Percentiles rank a stretch among this genome's conserved stretches.
These are phyloP conservation scores for Diaporthe humulicola DNA, from an alignment of 2,329 filamentous ascomycete genomes.

Conservation along the genomic window DNA sequence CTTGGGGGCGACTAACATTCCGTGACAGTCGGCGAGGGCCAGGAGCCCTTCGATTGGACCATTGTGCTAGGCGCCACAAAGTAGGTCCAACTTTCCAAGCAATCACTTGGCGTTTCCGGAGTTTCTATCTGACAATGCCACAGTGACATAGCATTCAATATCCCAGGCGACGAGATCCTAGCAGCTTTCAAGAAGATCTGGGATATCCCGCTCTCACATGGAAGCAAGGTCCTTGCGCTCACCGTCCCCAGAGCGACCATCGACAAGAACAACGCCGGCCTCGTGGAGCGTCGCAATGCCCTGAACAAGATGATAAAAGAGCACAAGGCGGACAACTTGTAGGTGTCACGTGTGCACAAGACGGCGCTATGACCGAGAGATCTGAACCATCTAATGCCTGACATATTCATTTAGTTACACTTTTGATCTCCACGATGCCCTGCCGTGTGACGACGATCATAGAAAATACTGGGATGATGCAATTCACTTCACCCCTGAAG, in stretches of 20 bases:
- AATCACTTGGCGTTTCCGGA: not conserved
- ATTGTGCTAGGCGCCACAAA: conserved; percentile 76
- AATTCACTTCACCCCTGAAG: conserved; percentile 66
- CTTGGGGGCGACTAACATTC: not conserved
- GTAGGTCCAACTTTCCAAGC: conserved; percentile 38
- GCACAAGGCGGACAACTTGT: conserved; percentile 66
- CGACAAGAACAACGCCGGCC: conserved; percentile 33
- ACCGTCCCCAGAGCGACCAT: conserved; percentile 69
- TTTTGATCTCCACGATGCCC: conserved; percentile 67
- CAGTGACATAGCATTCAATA: conserved; percentile 63
- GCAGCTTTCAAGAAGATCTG: conserved; percentile 63
- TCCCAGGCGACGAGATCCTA: conserved; percentile 59
- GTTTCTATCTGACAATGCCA: not conserved
- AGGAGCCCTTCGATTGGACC: conserved; percentile 67
- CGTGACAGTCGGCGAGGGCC: conserved; percentile 30
- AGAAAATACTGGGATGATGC: conserved; percentile 69
- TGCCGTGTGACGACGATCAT: conserved; percentile 65
- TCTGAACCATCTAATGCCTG: not conserved
- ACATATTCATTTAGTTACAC: conserved; percentile 56
- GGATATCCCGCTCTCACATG: conserved; percentile 61
- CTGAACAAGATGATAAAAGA: conserved; percentile 68
- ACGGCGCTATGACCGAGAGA: not conserved
- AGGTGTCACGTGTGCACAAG: conserved; percentile 46
- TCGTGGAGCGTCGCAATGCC: conserved; percentile 38
- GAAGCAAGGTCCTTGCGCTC: conserved; percentile 71